phyloP scores from a whole-genome alignment of 1,284 basidiomycete species.

The Moesziomyces parantarcticus region DNA sequence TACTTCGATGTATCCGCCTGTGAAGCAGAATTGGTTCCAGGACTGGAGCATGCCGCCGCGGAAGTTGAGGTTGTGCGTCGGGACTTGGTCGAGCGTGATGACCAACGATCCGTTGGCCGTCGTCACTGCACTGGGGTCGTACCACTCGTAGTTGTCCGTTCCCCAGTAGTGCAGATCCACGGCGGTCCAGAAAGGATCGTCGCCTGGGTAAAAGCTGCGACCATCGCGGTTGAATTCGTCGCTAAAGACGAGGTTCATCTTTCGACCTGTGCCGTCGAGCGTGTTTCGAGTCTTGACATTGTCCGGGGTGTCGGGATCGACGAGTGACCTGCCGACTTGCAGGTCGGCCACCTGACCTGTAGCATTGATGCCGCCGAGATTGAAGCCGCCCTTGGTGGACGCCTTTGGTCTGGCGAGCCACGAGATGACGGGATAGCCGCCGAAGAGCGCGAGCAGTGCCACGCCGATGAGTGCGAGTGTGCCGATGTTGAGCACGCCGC shows the following conservation, averaged over 20 bases:
- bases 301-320: slow-evolving; percentile 60
- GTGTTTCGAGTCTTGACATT: slow-evolving; percentile 27
- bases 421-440: slow-evolving; percentile 51
- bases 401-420: slow-evolving; percentile 9
- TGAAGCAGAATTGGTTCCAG: slow-evolving; percentile 68
- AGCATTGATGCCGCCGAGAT: slow-evolving; percentile 46
- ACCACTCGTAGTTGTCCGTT: slow-evolving; percentile 61
- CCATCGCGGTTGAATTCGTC: slow-evolving; percentile 64
- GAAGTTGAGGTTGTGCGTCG: slow-evolving; percentile 56
- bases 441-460: slow-evolving; percentile 47
- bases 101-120: slow-evolving; percentile 52
- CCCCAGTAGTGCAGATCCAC: slow-evolving; percentile 61
- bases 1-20: slow-evolving; percentile 67
- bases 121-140: slow-evolving; percentile 57
- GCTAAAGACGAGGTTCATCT: slow-evolving; percentile 61
- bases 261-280: slow-evolving; percentile 24
- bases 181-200: slow-evolving; percentile 68
- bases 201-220: slow-evolving; percentile 61
- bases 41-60: slow-evolving; percentile 60
- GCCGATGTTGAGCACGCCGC: slow-evolving; percentile 50
- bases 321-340: slow-evolving; percentile 28
- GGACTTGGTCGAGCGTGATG: slow-evolving; percentile 68
- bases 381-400: slow-evolving; percentile 40
- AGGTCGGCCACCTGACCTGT: slow-evolving; percentile 41
- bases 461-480: slow-evolving; percentile 32